Evolutionary conservation across 225 moss, liverwort and hornwort genomes (phyloP).

Genomic region (Sphagnum contortum): DNA sequence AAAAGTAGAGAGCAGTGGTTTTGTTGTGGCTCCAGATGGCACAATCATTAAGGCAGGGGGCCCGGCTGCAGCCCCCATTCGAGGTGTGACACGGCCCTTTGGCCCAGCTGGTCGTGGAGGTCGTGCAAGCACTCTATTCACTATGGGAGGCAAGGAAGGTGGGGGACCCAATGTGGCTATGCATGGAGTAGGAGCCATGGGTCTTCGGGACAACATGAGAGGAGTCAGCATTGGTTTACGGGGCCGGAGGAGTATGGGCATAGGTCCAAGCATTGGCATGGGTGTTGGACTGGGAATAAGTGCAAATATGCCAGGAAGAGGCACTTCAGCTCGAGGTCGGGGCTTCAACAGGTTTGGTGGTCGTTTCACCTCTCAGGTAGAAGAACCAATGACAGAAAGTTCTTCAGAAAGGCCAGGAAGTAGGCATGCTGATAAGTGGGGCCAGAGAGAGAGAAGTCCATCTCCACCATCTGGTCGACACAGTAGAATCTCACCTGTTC

Average conservation of each 20-base stretch:
- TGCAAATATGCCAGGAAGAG: constrained; percentile 38
- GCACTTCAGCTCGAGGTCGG: constrained; percentile 46
- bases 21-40: constrained; percentile 95
- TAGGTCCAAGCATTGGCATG: constrained; percentile 36
- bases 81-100: constrained; percentile 10
- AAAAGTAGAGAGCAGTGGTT: constrained; percentile 99
- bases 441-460: constrained; percentile 57
- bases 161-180: constrained; percentile 30
- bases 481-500: constrained; percentile 30
- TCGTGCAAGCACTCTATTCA: too few species aligned
- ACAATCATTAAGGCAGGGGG: constrained; percentile 84
- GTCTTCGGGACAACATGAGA: constrained; percentile 22
- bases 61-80: constrained; percentile 44
- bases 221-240: constrained; percentile 64
- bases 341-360: constrained; percentile 58
- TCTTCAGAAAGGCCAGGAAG: constrained; percentile 47
- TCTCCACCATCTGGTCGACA: constrained; percentile 34
- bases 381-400: constrained; percentile 32
- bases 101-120: too few species aligned
- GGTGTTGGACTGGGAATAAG: constrained; percentile 53
- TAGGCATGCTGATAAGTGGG: constrained; percentile 51
- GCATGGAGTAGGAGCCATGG: constrained; percentile 19
- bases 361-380: constrained; percentile 41
- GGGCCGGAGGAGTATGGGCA: constrained; percentile 57
- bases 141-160: constrained; percentile 13